Evolutionary conservation across 805 yeast genomes (phyloP), one percentile per base, ranked within the genome.

Genomic region (Saccharomycopsis babjevae): DNA sequence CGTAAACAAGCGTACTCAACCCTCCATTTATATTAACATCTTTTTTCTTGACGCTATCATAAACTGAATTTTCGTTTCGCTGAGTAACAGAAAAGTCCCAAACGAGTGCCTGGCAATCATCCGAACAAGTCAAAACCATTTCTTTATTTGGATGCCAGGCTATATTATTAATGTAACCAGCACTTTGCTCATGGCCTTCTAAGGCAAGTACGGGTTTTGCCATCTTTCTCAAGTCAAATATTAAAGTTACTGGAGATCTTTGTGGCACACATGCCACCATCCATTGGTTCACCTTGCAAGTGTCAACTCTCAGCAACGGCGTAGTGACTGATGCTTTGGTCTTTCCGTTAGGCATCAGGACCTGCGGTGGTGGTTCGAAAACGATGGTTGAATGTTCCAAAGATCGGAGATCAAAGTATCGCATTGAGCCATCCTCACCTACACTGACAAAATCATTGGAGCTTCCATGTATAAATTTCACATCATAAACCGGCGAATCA

Each of bases 401-500:
- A 8, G 92, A 79, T 61, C 99, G 75, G 62, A 94, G 77, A 69
- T 94, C 99, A 72, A 94, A 94, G 7, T 94, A 88, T 52, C 99
- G 78, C 70, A 92, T 89, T 18, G 96, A 86, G 0, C 99, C 99
- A 73, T 94, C 99, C 59, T 91, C 92, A 1, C 97, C 96, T 59
- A 93, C 96, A 59, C 94, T 86, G 56, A 96, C 89, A 73, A 94
- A 94, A 32, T 92, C 79, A 68, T 87, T 80, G 54, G 86, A 83
- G 40, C 88, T 82, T 18, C 85, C 84, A 57, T 86, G 83, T 57
- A 92, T 74, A 71, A 91, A 94, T 64, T 88, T 82, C 36, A 92
- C 98, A 71, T 94, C 99, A 71, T 83, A 89, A 3, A 94, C 99
- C 72, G 91, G 97, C 65, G 86, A 83, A 71, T 94, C 99, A 72